A percentile compares a stretch with the other conserved stretches of the same genome.
These are phyloP conservation scores for Nicotiana tomentosiformis DNA, from an alignment of 257 asterid species.

Conservation along the genomic window DNA sequence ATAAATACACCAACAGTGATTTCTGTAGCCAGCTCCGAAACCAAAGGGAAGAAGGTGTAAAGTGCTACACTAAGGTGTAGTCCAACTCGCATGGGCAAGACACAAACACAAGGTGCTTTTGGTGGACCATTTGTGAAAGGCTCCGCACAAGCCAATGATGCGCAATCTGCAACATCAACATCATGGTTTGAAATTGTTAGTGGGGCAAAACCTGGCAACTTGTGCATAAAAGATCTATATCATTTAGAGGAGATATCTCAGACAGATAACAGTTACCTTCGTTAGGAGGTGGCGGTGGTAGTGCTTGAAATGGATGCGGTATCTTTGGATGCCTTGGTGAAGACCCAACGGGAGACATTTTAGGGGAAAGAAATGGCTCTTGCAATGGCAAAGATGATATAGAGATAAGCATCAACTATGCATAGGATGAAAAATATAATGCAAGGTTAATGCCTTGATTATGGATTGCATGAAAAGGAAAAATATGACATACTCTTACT, in stretches of 20 bases:
- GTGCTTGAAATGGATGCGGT: constrained; percentile 44
- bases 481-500: constrained; percentile 26
- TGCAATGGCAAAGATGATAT: constrained; percentile 26
- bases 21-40: constrained; percentile 77
- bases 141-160: constrained; percentile 59
- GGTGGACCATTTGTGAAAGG: constrained; percentile 74
- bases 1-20: constrained; percentile 69
- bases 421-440: constrained; percentile 15
- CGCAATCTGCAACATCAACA: constrained; percentile 49
- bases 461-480: constrained; percentile 6
- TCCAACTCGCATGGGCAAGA: constrained; percentile 76
- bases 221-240: background rate
- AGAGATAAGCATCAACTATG: constrained; percentile 22
- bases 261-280: constrained; percentile 38
- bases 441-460: constrained; percentile 3
- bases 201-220: constrained; percentile 1
- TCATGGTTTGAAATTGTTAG: background rate
- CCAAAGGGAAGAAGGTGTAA: constrained; percentile 84
- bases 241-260: constrained; percentile 2
- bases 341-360: constrained; percentile 42
- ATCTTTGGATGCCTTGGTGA: constrained; percentile 40
- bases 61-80: constrained; percentile 61
- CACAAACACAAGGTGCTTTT: constrained; percentile 73
- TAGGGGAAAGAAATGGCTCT: constrained; percentile 56
- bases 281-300: constrained; percentile 92